Base-by-base conservation (phyloP, 257 asterid genomes). In the Ophiorrhiza pumila region DNA sequence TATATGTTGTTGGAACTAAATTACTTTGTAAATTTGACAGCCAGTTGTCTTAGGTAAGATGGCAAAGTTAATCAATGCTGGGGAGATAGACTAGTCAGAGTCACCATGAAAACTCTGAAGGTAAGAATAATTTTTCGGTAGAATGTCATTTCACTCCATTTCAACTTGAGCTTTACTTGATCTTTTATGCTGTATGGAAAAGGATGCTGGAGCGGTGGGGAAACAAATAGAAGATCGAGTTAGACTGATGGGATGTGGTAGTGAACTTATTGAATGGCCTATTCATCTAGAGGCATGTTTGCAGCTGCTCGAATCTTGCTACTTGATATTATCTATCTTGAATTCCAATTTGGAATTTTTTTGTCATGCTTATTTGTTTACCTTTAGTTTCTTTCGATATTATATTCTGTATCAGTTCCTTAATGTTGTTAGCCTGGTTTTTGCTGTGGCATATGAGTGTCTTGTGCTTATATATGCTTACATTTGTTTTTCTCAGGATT, bases 1-100 rank as follows among this genome's bases (percentile, higher is more conserved):
- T n/a, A n/a, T n/a, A n/a, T 45, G 18, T 61, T 29, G 32, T 29
- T 49, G 23, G 25, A 59, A 22, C 49, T 42, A 20, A 41, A 47
- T 37, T 65, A 53, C 41, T 67, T 72, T 52, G 39, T 74, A 25
- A 12, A 69, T 75, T 29, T 71, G 68, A 74, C 97, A 95, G 99
- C 98, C 99, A 46, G 96, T 88, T 71, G 98, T 98, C 45, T 74
- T 91, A 62, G 99, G 98, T 68, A 94, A 92, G 86, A 90, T 91
- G 37, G 97, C 97, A 43, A 88, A 84, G 78, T 91, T 90, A 68
- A 95, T 95, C 76, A 95, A 95, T 86, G 95, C 92, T 34, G 97
- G 97, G 84, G 86, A 90, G 81, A 94, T 91, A 64, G 99, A 94
- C 80, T 94, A 97, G 31, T 94, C 99, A 62, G 99, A 90, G 79